Conservation (phyloP, 2,329 filamentous ascomycete genomes). For the Alternaria postmessia region DNA sequence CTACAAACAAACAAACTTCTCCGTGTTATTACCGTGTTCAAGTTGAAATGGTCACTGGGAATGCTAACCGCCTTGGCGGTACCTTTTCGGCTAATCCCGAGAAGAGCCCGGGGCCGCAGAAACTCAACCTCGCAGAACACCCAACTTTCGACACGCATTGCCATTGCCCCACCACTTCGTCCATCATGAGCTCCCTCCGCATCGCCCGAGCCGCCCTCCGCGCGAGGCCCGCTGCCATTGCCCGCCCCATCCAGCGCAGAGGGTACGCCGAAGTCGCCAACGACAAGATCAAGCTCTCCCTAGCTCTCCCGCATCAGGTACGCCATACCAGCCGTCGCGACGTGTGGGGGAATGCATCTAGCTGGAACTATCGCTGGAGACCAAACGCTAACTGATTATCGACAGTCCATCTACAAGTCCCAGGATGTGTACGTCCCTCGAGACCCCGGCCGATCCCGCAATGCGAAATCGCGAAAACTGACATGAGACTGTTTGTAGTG, state of each 20-base stretch:
- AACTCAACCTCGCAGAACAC: constrained; percentile 41
- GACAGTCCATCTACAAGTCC: constrained; percentile 73
- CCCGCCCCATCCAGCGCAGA: constrained; percentile 81
- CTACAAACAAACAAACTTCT: not conserved
- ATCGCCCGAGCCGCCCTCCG: constrained; percentile 89
- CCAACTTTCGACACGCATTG: constrained; percentile 48
- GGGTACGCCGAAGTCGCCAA: constrained; percentile 74
- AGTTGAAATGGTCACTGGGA: not conserved
- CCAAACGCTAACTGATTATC: constrained; percentile 35
- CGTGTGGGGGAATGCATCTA: constrained; percentile 8
- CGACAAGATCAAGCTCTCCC: constrained; percentile 89
- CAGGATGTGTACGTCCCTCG: constrained; percentile 70
- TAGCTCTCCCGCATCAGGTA: constrained; percentile 99
- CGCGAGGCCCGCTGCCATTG: constrained; percentile 77
- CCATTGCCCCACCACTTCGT: constrained; percentile 46
- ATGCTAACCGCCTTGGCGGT: not conserved
- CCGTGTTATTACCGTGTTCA: not conserved
- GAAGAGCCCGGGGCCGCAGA: constrained; percentile 25
- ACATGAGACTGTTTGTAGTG: constrained; percentile 60
- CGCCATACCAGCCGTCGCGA: constrained; percentile 49
- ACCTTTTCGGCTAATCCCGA: constrained; percentile 25
- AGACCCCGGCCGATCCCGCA: constrained; percentile 37
- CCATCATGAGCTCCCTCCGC: constrained; percentile 89
- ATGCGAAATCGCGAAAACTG: constrained; percentile 39
- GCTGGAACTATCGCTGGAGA: not conserved